Conservation (phyloP, 768 basidiomycete species). For the Suillus brevipes region DNA sequence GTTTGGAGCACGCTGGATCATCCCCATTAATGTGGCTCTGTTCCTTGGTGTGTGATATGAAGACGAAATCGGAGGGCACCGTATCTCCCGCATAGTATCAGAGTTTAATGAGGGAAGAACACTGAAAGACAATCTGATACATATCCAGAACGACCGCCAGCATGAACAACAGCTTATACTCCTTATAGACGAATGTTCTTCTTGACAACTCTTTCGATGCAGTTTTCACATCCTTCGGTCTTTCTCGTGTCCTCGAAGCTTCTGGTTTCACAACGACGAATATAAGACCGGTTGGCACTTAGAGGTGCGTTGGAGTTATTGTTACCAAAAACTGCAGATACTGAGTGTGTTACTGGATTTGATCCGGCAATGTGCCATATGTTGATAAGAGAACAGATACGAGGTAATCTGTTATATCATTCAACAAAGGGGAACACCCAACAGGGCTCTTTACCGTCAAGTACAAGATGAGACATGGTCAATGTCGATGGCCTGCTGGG, state of each 20-base stretch:
- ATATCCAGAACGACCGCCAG: constrained; percentile 8
- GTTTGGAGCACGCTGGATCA: constrained; percentile 27
- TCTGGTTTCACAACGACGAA: constrained; percentile 38
- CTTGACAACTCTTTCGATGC: constrained; percentile 34
- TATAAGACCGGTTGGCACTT: constrained; percentile 34
- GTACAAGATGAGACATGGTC: background rate
- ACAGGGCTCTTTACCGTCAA: background rate
- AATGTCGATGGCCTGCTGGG: background rate
- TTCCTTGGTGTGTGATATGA: constrained; percentile 23
- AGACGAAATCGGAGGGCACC: constrained; percentile 17
- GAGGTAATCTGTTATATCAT: background rate
- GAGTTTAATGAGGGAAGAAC: constrained; percentile 27
- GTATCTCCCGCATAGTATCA: constrained; percentile 26
- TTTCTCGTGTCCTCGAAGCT: constrained; percentile 37
- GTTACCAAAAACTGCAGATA: background rate
- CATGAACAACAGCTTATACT: background rate
- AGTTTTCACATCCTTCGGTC: constrained; percentile 40
- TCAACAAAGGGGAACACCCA: background rate
- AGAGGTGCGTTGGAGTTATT: constrained; percentile 25
- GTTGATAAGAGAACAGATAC: background rate
- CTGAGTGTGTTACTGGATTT: constrained; percentile 3
- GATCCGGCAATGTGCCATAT: constrained; percentile 8
- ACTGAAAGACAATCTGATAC: constrained; percentile 18
- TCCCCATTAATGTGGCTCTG: constrained; percentile 23
- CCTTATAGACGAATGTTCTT: constrained; percentile 37